Evolutionary conservation across 2,329 filamentous ascomycete species (phyloP), one percentile per base, ranked within the genome.

Genomic region (Cryphonectria japonica): DNA sequence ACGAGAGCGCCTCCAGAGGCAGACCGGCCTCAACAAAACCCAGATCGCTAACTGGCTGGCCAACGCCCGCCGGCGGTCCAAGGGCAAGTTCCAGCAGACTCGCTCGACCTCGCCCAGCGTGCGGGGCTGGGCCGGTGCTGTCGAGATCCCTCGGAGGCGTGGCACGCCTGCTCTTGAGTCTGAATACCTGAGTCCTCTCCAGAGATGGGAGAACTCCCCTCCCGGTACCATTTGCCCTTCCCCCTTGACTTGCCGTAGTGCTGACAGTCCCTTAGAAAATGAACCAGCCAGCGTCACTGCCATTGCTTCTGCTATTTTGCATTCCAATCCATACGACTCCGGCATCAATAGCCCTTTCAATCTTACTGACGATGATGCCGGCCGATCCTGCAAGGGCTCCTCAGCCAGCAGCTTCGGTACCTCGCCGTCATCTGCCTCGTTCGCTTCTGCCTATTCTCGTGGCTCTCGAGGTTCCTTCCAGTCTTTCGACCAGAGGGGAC

Each of bases 21-120:
- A 92, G 76, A 97, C 94, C 0, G 93, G 94, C 9, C 85, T 98
- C 57, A 94, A 89, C 79, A 89, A 93, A 76, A 92, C 87, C 19
- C 95, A 98, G 78, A 95, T 97, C 76, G 91, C 91, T 14, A 97
- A 97, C 79, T 97, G 94, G 94, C 88, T 97, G 63, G 94, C 94
- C 71, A 97, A 97, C 80, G 94, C 94, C 70, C 90, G 94, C 60
- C 89, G 94, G 70, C 88, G 94, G 73, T 69, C 66, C 54, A 73
- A 73, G 61, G 91, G 93, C 76, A 97, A 97, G 82, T 89, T 92
- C 69, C 88, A 90, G 64, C 85, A 88, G 1, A 89, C 89, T 63
- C 86, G 91, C 74, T 89, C 88, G 41, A 89, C 87, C 26, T 95
- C 93, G 5, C 92, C 93, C 0, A 88, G 91, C 75, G 83, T 91